Conservation (phyloP, 352 stramenopile genomes). For the Phytophthora tentaculata region DNA sequence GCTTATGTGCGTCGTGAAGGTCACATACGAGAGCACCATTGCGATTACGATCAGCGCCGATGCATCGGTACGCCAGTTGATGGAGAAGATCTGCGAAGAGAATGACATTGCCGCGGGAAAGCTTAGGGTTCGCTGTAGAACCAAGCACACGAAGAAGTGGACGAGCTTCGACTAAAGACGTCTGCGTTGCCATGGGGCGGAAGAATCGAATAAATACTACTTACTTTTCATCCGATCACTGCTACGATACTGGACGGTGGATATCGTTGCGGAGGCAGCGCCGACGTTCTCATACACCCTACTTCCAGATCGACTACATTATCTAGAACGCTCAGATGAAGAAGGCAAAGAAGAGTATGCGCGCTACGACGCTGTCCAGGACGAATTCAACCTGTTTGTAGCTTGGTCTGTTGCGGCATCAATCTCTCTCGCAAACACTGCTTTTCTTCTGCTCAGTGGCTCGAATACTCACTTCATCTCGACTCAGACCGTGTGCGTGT, state of each 20-base stretch:
- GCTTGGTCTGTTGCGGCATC: background rate
- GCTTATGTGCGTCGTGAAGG: too few species aligned
- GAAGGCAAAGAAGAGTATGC: background rate
- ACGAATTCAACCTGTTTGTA: background rate
- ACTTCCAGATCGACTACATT: background rate
- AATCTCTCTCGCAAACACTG: background rate
- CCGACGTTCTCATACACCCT: background rate
- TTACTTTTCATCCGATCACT: background rate
- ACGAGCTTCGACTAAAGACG: too few species aligned
- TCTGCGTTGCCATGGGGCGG: background rate
- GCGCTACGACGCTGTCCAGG: background rate
- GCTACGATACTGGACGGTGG: background rate
- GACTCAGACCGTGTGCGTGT: background rate
- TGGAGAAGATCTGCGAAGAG: too few species aligned
- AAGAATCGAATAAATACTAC: background rate
- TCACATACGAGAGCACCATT: too few species aligned
- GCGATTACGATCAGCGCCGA: too few species aligned
- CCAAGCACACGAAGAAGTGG: too few species aligned
- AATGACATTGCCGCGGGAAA: too few species aligned
- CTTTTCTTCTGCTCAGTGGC: background rate
- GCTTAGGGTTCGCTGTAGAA: too few species aligned
- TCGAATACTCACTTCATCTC: background rate
- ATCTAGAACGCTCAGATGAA: background rate
- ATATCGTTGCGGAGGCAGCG: background rate
- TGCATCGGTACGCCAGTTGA: too few species aligned